Evolutionary conservation across 2,329 filamentous ascomycete genomes (phyloP).

Genomic region (Diaporthe helianthi): DNA sequence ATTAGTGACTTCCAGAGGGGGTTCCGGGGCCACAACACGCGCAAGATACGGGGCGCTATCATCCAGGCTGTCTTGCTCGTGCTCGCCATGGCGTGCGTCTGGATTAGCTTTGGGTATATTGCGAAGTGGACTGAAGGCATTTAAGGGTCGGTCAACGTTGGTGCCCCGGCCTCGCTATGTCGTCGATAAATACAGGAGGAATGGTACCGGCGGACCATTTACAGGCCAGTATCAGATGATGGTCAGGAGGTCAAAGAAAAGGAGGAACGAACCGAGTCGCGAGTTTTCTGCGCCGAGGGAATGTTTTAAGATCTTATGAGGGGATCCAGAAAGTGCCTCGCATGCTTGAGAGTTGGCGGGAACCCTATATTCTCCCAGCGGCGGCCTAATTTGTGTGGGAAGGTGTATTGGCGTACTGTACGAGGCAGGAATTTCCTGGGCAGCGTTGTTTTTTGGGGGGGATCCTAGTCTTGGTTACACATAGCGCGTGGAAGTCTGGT

Average conservation of each 20-base stretch:
- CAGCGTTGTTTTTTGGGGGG: not conserved
- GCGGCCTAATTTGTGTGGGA: too few species aligned
- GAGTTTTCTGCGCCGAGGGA: not conserved
- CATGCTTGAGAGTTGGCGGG: not conserved
- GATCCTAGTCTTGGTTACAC: not conserved
- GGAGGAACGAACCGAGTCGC: not conserved
- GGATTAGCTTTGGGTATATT: conserved; percentile 32
- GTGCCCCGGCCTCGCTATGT: too few species aligned
- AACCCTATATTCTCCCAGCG: not conserved
- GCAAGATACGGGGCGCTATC: conserved; percentile 23
- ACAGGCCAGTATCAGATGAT: too few species aligned
- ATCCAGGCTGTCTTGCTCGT: conserved; percentile 21
- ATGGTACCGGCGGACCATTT: not conserved
- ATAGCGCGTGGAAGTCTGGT: not conserved
- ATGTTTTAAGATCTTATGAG: accelerated
- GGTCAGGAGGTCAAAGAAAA: too few species aligned
- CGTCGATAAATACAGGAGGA: not conserved
- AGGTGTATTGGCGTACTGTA: not conserved
- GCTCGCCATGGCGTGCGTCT: conserved; percentile 28
- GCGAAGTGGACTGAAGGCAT: conserved; percentile 29
- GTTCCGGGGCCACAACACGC: conserved; percentile 27
- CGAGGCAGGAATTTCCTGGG: not conserved
- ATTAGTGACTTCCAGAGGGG: conserved; percentile 24
- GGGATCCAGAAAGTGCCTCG: not conserved
- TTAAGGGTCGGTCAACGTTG: not conserved